Evolutionary conservation across 257 asterid genomes (phyloP).

Genomic region (Perilla frutescens): DNA sequence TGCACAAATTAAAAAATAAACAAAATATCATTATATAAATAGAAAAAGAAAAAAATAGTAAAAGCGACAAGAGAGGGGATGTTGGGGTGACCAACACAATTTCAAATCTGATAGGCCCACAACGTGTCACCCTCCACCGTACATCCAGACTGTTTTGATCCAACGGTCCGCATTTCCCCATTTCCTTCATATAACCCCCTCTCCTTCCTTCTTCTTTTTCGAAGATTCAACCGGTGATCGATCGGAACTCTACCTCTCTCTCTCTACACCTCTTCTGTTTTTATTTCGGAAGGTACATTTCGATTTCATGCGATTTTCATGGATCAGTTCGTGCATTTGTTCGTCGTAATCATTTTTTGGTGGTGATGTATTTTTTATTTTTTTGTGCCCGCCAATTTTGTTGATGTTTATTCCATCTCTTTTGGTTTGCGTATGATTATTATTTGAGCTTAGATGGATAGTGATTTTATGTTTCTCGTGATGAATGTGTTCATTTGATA

Average conservation of each 20-base stretch:
- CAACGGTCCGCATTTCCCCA: constrained; percentile 39
- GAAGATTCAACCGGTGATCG: constrained; percentile 20
- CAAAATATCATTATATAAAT: neutral
- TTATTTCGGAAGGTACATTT: constrained; percentile 34
- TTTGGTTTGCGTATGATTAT: neutral
- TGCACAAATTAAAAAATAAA: too few relatives aligned
- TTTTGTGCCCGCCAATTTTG: constrained; percentile 13
- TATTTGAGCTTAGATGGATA: constrained; percentile 7
- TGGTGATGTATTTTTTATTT: neutral
- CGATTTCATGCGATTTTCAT: neutral
- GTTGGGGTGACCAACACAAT: constrained; percentile 36
- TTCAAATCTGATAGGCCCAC: constrained; percentile 42
- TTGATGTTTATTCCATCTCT: neutral
- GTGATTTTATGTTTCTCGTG: neutral
- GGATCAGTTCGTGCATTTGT: constrained; percentile 15
- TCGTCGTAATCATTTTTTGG: neutral
- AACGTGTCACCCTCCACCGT: constrained; percentile 51
- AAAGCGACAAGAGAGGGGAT: constrained; percentile 45
- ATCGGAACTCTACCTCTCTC: neutral
- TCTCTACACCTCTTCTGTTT: neutral
- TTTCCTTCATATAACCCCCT: constrained; percentile 36
- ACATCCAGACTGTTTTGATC: constrained; percentile 32
- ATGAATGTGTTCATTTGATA: constrained; percentile 11
- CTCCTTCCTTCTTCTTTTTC: constrained; percentile 13
- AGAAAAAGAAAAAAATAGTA: constrained; percentile 15